A percentile compares a stretch with the other conserved stretches of the same genome.
Conservation (phyloP, 441 rosid species). For the Gossypium gossypioides region DNA sequence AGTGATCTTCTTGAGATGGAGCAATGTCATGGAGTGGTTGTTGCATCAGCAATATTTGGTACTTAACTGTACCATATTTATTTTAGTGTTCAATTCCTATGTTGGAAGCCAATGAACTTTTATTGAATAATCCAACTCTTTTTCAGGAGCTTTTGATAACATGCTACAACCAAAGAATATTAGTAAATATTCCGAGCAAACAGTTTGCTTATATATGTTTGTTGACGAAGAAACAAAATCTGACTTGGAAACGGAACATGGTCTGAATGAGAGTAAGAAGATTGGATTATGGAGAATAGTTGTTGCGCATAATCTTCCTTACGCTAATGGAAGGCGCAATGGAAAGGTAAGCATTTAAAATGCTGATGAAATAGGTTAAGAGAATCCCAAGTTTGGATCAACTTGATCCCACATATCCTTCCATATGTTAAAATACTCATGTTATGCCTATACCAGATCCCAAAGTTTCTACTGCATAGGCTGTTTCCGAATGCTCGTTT, state of each 20-base stretch:
- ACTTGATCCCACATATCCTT: background rate
- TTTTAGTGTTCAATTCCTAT: constrained; percentile 6
- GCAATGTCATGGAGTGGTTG: constrained; percentile 68
- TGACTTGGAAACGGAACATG: constrained; percentile 45
- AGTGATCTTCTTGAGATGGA: constrained; percentile 70
- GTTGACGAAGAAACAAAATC: constrained; percentile 79
- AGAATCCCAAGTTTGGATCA: background rate
- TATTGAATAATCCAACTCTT: constrained; percentile 14
- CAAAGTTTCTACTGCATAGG: constrained; percentile 70
- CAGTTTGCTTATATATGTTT: constrained; percentile 73
- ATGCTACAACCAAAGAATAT: constrained; percentile 68
- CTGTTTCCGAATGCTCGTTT: constrained; percentile 69
- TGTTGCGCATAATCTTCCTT: constrained; percentile 67
- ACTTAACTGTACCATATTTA: constrained; percentile 18
- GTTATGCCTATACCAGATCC: constrained; percentile 42
- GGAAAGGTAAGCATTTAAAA: constrained; percentile 50
- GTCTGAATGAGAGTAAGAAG: constrained; percentile 37
- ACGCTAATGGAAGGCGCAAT: constrained; percentile 62
- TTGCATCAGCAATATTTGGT: constrained; percentile 87
- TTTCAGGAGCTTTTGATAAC: constrained; percentile 74
- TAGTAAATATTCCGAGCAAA: constrained; percentile 53
- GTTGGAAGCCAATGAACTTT: constrained; percentile 10
- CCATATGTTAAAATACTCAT: background rate
- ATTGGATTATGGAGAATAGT: constrained; percentile 73
- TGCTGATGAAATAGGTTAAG: background rate